Conservation (phyloP, 495 filamentous ascomycete species). For the Trichoderma parareesei region DNA sequence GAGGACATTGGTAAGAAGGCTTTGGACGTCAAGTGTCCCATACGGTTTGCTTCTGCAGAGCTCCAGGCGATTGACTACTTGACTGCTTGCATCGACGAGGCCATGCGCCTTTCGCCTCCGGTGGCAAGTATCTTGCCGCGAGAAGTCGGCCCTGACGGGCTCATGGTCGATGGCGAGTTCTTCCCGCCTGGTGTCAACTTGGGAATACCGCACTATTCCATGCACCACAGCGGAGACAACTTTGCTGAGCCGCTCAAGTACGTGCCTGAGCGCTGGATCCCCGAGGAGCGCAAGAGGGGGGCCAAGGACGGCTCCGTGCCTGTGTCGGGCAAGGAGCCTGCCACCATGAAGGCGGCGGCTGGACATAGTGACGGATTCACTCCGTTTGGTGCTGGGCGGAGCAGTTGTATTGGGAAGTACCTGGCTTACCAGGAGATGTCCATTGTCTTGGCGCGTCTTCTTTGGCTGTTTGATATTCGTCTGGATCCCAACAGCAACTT, state of each 20-base stretch:
- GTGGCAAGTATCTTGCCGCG: slow-evolving; percentile 40
- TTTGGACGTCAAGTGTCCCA: background rate
- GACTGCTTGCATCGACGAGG: slow-evolving; percentile 48
- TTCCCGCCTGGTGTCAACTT: slow-evolving; percentile 27
- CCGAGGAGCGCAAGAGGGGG: background rate
- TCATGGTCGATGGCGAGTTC: slow-evolving; percentile 22
- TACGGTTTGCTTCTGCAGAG: background rate
- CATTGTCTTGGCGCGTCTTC: slow-evolving; percentile 22
- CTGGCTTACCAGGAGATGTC: slow-evolving; percentile 36
- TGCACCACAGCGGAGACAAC: slow-evolving; percentile 36
- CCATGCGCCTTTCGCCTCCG: slow-evolving; percentile 49
- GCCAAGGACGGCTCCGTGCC: background rate
- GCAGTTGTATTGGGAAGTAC: slow-evolving; percentile 37
- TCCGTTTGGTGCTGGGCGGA: slow-evolving; percentile 36
- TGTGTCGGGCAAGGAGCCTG: slow-evolving; percentile 13
- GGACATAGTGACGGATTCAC: slow-evolving; percentile 23
- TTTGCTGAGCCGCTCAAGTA: slow-evolving; percentile 34
- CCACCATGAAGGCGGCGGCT: background rate
- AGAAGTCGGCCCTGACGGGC: slow-evolving; percentile 38
- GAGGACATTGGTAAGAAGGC: background rate
- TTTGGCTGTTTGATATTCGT: slow-evolving; percentile 30
- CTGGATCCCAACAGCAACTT: slow-evolving; percentile 14
- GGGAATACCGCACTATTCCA: slow-evolving; percentile 28
- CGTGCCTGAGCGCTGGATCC: slow-evolving; percentile 38
- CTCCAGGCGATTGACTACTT: slow-evolving; percentile 20